A percentile compares a stretch with the other conserved stretches of the same genome.
phyloP scores from a whole-genome alignment of 768 basidiomycete species.

The Tephrocybe sp. region DNA sequence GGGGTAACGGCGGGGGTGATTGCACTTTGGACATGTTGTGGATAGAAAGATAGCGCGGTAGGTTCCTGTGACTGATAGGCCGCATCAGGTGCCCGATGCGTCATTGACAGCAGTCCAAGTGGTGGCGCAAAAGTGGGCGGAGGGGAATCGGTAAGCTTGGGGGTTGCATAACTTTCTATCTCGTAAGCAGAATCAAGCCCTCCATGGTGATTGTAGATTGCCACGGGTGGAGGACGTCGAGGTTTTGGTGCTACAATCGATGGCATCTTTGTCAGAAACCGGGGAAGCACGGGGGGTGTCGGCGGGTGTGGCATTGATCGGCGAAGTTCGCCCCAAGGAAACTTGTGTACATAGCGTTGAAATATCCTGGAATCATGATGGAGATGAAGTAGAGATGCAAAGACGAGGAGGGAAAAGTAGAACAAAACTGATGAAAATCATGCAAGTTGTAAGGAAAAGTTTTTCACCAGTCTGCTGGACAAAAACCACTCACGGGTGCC shows the following conservation, averaged over 20 bases:
- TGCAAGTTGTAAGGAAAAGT: no score
- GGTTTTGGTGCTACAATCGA: conserved; percentile 45
- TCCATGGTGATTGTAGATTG: conserved; percentile 36
- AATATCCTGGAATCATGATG: conserved; percentile 49
- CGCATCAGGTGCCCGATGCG: conserved; percentile 7
- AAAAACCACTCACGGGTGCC: conserved; percentile 33
- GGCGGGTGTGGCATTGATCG: conserved; percentile 16
- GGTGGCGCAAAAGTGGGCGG: conserved; percentile 18
- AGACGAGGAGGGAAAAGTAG: conserved; percentile 52
- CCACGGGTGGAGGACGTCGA: conserved; percentile 30
- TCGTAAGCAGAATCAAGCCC: conserved; percentile 42
- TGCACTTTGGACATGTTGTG: conserved; percentile 23
- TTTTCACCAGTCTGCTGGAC: background rate
- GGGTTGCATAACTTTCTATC: conserved; percentile 45
- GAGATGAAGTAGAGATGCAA: conserved; percentile 40
- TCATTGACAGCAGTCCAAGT: conserved; percentile 9
- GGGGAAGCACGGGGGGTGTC: conserved; percentile 25
- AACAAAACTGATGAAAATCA: conserved; percentile 41
- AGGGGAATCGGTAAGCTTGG: conserved; percentile 18
- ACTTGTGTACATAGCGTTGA: conserved; percentile 46
- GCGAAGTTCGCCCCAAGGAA: conserved; percentile 32
- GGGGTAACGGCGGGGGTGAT: conserved; percentile 7
- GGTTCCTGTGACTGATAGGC: conserved; percentile 11
- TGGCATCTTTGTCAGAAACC: conserved; percentile 35
- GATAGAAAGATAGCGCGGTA: conserved; percentile 30